phyloP scores from a whole-genome alignment of 257 asterid genomes.

The Coffea canephora region DNA sequence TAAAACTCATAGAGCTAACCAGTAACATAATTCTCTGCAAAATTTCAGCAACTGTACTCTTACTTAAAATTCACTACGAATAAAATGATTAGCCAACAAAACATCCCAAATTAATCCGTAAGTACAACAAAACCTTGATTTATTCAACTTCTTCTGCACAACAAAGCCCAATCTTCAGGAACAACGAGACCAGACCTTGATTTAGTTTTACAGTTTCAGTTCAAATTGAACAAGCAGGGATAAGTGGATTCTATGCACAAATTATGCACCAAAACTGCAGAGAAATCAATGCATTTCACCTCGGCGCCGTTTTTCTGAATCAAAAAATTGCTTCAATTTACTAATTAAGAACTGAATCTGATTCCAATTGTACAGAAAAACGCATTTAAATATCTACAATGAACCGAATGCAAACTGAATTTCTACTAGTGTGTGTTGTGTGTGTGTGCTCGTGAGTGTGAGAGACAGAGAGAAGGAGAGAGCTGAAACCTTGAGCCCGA shows the following conservation, averaged over 20 bases:
- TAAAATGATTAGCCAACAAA: background rate
- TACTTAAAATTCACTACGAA: background rate
- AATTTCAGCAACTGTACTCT: background rate
- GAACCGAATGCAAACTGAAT: background rate
- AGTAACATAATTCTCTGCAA: no score
- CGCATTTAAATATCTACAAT: background rate
- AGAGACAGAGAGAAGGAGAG: background rate
- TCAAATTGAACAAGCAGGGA: background rate
- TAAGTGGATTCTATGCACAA: background rate
- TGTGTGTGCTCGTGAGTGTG: background rate
- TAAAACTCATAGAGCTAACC: background rate
- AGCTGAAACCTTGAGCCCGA: background rate
- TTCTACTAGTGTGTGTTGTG: background rate
- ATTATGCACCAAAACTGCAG: no score
- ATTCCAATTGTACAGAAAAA: background rate
- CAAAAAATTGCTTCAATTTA: no score
- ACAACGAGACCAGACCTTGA: background rate
- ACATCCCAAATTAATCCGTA: background rate
- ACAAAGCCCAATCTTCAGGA: background rate
- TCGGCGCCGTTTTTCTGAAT: background rate
- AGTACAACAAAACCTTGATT: background rate
- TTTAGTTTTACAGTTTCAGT: background rate
- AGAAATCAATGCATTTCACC: background rate
- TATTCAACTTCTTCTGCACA: no score
- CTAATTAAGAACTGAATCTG: background rate